phyloP scores from a whole-genome alignment of 2,329 filamentous ascomycete genomes.

The Lecanicillium sp. region DNA sequence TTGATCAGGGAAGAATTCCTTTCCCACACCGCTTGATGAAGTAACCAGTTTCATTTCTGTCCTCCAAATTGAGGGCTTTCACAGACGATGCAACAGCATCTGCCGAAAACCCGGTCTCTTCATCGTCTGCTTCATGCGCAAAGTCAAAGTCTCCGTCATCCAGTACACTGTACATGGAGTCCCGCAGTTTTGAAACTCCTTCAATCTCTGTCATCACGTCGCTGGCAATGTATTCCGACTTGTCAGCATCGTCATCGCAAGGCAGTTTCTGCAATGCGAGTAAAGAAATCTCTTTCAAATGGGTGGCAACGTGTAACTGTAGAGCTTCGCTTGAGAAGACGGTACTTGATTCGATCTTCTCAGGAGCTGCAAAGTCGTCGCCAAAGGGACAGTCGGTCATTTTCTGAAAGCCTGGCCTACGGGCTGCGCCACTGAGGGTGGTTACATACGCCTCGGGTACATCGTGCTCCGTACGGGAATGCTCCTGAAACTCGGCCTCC shows the following conservation, averaged over 20 bases:
- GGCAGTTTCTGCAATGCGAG: conserved; percentile 27
- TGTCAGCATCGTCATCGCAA: conserved; percentile 19
- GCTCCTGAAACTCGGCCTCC: conserved; percentile 22
- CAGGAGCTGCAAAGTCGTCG: conserved; percentile 21
- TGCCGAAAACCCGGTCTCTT: conserved; percentile 20
- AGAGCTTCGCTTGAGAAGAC: conserved; percentile 22
- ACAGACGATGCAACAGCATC: conserved; percentile 13
- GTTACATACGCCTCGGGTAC: conserved; percentile 11
- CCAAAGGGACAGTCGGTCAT: conserved; percentile 23
- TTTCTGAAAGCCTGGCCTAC: conserved; percentile 21
- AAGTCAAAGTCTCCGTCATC: too few relatives aligned
- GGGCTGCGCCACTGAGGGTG: conserved; percentile 22
- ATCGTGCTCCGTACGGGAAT: conserved; percentile 21
- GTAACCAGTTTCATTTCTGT: conserved; percentile 18
- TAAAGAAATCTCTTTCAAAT: conserved; percentile 27
- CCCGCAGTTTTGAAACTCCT: conserved; percentile 17
- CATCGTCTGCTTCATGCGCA: too few relatives aligned
- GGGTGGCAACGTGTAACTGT: conserved; percentile 23
- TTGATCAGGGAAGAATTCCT: conserved; percentile 17
- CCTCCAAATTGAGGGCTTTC: conserved; percentile 17
- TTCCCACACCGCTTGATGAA: conserved; percentile 19
- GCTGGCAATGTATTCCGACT: conserved; percentile 20
- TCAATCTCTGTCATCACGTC: conserved; percentile 22
- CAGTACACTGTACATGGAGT: conserved; percentile 26
- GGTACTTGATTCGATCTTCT: conserved; percentile 18